Conservation (phyloP, 164 flowering plant species). For the Vitis rupestris region DNA sequence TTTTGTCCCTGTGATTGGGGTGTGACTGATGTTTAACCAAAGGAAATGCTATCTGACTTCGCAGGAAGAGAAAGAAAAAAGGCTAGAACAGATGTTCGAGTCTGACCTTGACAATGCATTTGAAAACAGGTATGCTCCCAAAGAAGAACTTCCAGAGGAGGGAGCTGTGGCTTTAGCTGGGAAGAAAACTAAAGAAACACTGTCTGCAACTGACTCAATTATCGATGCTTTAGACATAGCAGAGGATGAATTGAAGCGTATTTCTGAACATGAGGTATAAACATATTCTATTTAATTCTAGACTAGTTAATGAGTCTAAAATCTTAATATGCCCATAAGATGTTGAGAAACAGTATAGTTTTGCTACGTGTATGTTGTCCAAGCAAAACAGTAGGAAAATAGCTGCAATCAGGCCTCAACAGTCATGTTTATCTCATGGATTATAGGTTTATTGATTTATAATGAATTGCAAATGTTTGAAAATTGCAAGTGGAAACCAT, state of each 20-base stretch:
- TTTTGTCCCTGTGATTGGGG: too few relatives aligned
- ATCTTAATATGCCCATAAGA: not conserved
- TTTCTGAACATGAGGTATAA: conserved; percentile 69
- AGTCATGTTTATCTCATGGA: not conserved
- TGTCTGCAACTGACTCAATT: conserved; percentile 72
- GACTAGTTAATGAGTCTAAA: not conserved
- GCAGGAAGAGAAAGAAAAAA: conserved; percentile 97
- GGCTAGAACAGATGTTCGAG: conserved; percentile 93
- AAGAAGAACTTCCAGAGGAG: conserved; percentile 89
- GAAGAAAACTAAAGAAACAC: conserved; percentile 84
- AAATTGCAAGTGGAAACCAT: too few relatives aligned
- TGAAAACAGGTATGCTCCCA: conserved; percentile 59
- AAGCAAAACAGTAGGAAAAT: not conserved
- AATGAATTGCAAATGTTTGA: not conserved
- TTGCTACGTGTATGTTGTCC: not conserved
- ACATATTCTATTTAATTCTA: not conserved
- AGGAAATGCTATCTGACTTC: conserved; percentile 12
- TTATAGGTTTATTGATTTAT: not conserved
- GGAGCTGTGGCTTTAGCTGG: conserved; percentile 90
- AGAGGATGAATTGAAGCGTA: conserved; percentile 66
- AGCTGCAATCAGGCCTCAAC: too few relatives aligned
- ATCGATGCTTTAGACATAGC: conserved; percentile 88
- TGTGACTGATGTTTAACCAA: not conserved
- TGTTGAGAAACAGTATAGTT: not conserved
- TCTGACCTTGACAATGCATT: conserved; percentile 68